Base-by-base conservation (phyloP, 2,329 filamentous ascomycete species). In the Colletotrichum phormii region DNA sequence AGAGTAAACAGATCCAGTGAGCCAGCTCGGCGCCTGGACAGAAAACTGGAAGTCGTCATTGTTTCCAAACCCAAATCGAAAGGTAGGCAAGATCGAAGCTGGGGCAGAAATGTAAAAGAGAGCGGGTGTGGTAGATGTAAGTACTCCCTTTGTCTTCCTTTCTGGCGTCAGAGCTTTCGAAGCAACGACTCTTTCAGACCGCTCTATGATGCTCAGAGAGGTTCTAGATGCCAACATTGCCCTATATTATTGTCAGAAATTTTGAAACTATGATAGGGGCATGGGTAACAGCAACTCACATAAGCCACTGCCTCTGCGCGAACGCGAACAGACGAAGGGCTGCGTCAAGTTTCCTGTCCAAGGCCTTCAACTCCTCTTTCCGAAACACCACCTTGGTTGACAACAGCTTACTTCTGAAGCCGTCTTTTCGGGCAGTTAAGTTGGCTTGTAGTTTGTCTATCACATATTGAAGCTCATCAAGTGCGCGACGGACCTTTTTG, bases 1-100 rank as follows among this genome's bases (percentile, higher is more conserved):
- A 1, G 66, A 42, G 12, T 69, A 69, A 3, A 69, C 35, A 2
- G 59, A 42, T 1, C 60, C 24, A 12, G 59, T n/a, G 4, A 69
- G 51, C 66, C 66, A 69, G 33, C 6, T 37, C 0, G 66, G 66
- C 1, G 51, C 59, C 18, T 46, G 46, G 1, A 69, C 13, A 13
- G 59, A 69, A 18, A 69, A 24, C 15, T 57, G 59, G n/a, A n/a
- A 57, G 29, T 0, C 26, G 18, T 37, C 31, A 2, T 62, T 24
- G 6, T 15, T 2, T 3, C 51, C 37, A 26, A 69, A 49, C 3
- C 33, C 33, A 18, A 55, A 49, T 22, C 13, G 24, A 11, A 69
- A 29, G 11, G n/a, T 29, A 53, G 35, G 24, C 59, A 58, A 11
- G 53, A 37, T 9, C 35, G 6, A 13, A 9, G 49, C 15, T 2